These are phyloP conservation scores for Salvia rosmarinus DNA, from an alignment of 257 asterid species.

Conservation along the genomic window DNA sequence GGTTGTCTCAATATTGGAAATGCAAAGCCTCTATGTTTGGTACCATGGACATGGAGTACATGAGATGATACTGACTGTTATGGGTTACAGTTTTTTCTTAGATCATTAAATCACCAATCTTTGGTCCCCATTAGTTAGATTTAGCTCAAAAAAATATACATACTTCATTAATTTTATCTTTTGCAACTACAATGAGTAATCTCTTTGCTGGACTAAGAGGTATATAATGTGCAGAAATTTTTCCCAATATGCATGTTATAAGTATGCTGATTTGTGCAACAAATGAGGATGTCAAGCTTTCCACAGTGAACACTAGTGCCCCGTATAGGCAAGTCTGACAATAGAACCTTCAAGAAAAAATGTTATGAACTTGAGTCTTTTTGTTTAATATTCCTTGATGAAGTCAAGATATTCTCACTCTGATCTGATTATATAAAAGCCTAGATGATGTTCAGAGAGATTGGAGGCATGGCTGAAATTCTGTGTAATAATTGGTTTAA, in stretches of 20 bases:
- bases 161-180: background rate
- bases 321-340: constrained; percentile 14
- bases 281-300: constrained; percentile 15
- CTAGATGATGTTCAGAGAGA: background rate
- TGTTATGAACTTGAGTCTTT: background rate
- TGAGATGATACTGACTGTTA: background rate
- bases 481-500: background rate
- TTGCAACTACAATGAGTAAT: constrained; percentile 11
- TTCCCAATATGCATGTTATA: constrained; percentile 2
- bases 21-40: background rate
- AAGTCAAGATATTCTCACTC: constrained; percentile 12
- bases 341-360: constrained; percentile 19
- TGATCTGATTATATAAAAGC: constrained; percentile 16
- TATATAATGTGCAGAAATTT: background rate
- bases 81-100: constrained; percentile 17
- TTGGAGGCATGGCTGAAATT: background rate
- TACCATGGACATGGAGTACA: background rate
- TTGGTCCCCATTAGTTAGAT: constrained; percentile 1
- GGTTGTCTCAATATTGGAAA: background rate
- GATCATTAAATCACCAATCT: constrained; percentile 6
- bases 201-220: constrained; percentile 17
- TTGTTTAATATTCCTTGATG: constrained; percentile 17
- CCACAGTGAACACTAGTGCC: background rate
- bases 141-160: background rate
- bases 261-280: constrained; percentile 10